A percentile compares a stretch with the other conserved stretches of the same genome.
phyloP scores from a whole-genome alignment of 1,284 basidiomycete species.

The Microstroma glucosiphilum region DNA sequence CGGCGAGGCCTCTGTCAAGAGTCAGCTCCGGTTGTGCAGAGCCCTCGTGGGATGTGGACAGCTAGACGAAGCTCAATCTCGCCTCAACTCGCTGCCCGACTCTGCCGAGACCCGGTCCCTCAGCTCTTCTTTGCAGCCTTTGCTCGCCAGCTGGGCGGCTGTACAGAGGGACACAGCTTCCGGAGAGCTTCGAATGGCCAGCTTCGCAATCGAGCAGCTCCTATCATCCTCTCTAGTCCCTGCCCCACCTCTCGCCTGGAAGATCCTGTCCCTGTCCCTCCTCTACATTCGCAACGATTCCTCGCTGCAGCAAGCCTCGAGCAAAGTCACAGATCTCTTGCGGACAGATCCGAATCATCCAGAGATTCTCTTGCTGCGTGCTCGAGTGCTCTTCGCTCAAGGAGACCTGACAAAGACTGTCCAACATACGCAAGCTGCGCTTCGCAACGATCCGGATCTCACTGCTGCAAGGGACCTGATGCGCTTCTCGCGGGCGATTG shows the following conservation, averaged over 20 bases:
- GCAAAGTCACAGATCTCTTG: slow-evolving; percentile 62
- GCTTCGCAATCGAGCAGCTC: slow-evolving; percentile 35
- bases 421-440: slow-evolving; percentile 66
- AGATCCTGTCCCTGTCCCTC: slow-evolving; percentile 25
- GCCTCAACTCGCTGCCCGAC: slow-evolving; percentile 8
- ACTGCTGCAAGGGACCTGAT: slow-evolving; percentile 65
- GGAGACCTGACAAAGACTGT: slow-evolving; percentile 66
- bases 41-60: slow-evolving; percentile 22
- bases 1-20: slow-evolving; percentile 19
- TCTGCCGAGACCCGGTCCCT: slow-evolving; percentile 18
- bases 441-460: slow-evolving; percentile 73
- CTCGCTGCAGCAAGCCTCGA: slow-evolving; percentile 31
- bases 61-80: not conserved
- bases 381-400: slow-evolving; percentile 68
- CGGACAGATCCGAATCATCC: slow-evolving; percentile 67
- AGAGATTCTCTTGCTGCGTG: slow-evolving; percentile 73
- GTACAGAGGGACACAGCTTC: slow-evolving; percentile 63
- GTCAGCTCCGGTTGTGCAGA: slow-evolving; percentile 34
- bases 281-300: slow-evolving; percentile 3
- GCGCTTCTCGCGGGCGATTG: slow-evolving; percentile 70
- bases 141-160: slow-evolving; percentile 21
- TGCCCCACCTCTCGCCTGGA: slow-evolving; percentile 29
- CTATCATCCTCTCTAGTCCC: slow-evolving; percentile 30
- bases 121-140: slow-evolving; percentile 23
- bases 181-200: slow-evolving; percentile 54